Conservation (phyloP, 352 stramenopile genomes). For the Pythium folliculosum region DNA sequence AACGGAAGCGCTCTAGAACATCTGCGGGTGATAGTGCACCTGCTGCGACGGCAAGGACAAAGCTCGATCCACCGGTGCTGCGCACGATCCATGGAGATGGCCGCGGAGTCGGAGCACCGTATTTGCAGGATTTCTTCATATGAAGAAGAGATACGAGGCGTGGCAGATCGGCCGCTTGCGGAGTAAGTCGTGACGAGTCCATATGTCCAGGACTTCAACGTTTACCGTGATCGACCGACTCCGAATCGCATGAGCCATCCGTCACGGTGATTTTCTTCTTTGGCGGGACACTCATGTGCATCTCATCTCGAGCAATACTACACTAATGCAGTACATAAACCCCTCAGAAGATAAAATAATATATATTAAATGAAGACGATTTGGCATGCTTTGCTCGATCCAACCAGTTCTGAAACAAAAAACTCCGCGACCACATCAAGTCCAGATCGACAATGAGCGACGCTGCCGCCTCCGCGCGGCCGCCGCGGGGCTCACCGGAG, state of each 20-base stretch:
- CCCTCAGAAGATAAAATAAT: neutral
- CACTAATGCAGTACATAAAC: neutral
- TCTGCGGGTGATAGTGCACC: neutral
- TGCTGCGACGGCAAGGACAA: neutral
- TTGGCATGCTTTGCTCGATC: no score
- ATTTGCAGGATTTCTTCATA: conserved; percentile 1
- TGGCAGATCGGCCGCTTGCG: no score
- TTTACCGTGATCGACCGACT: no score
- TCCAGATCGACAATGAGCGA: neutral
- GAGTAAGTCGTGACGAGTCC: no score
- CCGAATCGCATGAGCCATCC: no score
- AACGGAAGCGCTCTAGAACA: neutral
- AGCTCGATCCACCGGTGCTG: conserved; percentile 5
- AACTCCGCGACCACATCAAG: neutral
- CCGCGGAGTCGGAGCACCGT: conserved; percentile 3
- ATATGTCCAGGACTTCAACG: no score
- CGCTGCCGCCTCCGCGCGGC: neutral
- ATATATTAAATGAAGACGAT: neutral
- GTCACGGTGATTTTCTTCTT: no score
- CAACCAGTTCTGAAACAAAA: no score
- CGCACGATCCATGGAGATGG: conserved; percentile 18
- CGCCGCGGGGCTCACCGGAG: neutral
- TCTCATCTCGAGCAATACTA: no score
- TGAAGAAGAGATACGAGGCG: neutral
- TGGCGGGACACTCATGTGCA: neutral